Evolutionary conservation across 108 stramenopile genomes (phyloP).

Genomic region (Nannochloropsis gaditana): DNA sequence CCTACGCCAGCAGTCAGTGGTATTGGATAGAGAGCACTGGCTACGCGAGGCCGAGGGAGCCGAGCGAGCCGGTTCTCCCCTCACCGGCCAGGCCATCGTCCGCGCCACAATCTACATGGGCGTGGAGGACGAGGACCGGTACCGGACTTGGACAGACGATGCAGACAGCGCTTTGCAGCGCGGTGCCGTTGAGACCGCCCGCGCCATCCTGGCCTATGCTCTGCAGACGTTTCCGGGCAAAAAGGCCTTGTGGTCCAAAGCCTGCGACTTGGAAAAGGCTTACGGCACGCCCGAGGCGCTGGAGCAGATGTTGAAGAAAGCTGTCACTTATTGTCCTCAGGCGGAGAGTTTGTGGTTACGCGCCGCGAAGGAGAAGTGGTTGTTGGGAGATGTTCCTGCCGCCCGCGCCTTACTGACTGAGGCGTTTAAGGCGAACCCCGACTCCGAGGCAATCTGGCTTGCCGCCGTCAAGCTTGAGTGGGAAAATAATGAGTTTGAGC

Average conservation of each 20-base stretch:
- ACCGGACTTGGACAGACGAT: slow-evolving; percentile 88
- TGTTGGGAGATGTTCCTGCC: slow-evolving; percentile 66
- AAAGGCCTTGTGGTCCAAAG: slow-evolving; percentile 76
- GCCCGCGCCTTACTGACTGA: slow-evolving; percentile 83
- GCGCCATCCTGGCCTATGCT: slow-evolving; percentile 71
- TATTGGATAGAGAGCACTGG: slow-evolving; percentile 73
- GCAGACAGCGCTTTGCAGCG: slow-evolving; percentile 67
- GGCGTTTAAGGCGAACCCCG: slow-evolving; percentile 89
- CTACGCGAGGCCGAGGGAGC: slow-evolving; percentile 73
- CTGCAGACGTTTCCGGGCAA: slow-evolving; percentile 69
- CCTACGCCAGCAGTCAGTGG: slow-evolving; percentile 57
- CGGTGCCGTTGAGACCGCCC: slow-evolving; percentile 69
- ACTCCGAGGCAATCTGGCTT: slow-evolving; percentile 78
- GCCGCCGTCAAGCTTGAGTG: slow-evolving; percentile 95
- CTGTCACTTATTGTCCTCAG: slow-evolving; percentile 59
- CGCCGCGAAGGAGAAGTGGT: slow-evolving; percentile 91
- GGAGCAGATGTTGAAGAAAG: slow-evolving; percentile 65
- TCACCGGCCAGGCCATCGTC: slow-evolving; percentile 80
- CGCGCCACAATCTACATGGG: slow-evolving; percentile 73
- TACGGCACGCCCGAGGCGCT: slow-evolving; percentile 60
- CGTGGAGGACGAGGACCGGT: slow-evolving; percentile 83
- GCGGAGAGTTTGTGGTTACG: slow-evolving; percentile 94
- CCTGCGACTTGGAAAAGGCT: slow-evolving; percentile 79
- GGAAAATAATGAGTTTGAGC: slow-evolving; percentile 78
- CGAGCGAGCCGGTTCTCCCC: slow-evolving; percentile 63